Percentiles rank a stretch among this genome's conserved stretches.
These are phyloP conservation scores for Podaxis pistillaris DNA, from an alignment of 768 basidiomycete genomes.

Conservation along the genomic window DNA sequence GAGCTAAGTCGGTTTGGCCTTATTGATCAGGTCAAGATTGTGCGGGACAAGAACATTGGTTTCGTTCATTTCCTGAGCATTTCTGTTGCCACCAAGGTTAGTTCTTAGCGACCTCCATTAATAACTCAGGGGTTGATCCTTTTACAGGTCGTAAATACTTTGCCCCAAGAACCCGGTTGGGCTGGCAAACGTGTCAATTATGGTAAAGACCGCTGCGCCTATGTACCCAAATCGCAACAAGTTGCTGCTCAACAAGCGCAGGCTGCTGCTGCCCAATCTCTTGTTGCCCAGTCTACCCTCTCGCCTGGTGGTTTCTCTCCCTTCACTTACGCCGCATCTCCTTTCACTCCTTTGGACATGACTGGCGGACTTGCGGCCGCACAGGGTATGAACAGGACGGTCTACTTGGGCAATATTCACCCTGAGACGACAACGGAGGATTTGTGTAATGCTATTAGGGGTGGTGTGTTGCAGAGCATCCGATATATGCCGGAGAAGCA, in stretches of 20 bases:
- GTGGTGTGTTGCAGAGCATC: conserved; percentile 95
- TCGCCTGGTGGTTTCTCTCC: conserved; percentile 39
- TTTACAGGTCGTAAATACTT: conserved; percentile 82
- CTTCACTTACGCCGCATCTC: conserved; percentile 45
- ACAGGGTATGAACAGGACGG: conserved; percentile 81
- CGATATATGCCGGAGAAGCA: conserved; percentile 97
- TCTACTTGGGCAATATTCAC: conserved; percentile 95
- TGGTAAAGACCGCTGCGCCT: conserved; percentile 98
- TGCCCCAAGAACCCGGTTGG: conserved; percentile 92
- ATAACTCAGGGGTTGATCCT: conserved; percentile 5
- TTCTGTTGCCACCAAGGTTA: conserved; percentile 89
- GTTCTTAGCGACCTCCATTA: conserved; percentile 21
- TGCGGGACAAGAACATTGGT: conserved; percentile 97
- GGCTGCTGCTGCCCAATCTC: conserved; percentile 78
- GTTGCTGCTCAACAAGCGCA: conserved; percentile 85
- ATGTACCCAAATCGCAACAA: conserved; percentile 94
- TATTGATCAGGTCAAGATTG: conserved; percentile 99
- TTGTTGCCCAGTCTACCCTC: conserved; percentile 55
- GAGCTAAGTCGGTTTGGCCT: conserved; percentile 91
- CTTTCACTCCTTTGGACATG: conserved; percentile 39
- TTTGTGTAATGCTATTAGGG: conserved; percentile 92
- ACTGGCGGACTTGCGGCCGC: conserved; percentile 27
- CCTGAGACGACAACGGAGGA: conserved; percentile 95
- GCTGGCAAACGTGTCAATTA: conserved; percentile 96
- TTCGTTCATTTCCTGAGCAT: conserved; percentile 99